Evolutionary conservation across 495 filamentous ascomycete species (phyloP), one percentile per base, ranked within the genome.

Genomic region (Cercophora sp.): DNA sequence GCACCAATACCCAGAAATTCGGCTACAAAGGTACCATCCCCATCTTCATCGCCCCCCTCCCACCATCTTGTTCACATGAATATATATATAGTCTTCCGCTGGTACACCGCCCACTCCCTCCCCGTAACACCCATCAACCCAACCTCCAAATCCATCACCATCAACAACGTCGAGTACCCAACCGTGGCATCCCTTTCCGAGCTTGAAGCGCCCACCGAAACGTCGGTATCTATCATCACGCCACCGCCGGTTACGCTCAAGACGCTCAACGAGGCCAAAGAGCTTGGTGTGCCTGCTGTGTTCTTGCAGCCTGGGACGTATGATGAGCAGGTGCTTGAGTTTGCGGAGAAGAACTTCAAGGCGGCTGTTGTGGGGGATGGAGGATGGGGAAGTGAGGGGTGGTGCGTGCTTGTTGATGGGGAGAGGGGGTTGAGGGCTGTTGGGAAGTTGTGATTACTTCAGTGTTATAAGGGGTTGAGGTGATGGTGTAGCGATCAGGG

Each of bases 221-320:
- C 88, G 0, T 83, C 86, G 15, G 68, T 88, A 3, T 89, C 85
- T 16, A 81, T 98, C 57, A 89, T 96, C 66, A 98, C 93, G 16
- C 91, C 88, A 3, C 89, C 89, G 0, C 61, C 75, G 8, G 81
- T 86, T 20, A 91, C 89, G 5, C 71, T 79, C 19, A 64, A 78
- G 51, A 69, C 92, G 15, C 76, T 98, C 20, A 71, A 84, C 60
- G 85, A 95, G 68, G 93, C 92, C 1, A 86, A 87, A 64, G 78
- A 81, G 23, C 78, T 87, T 4, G 91, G 91, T 0, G 77, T 96
- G 3, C 79, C 79, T 2, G 82, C 86, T 10, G 89, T 96, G 15
- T 98, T 91, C 87, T 67, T 98, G 54, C 93, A 98, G 68, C 93
- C 93, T 0, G 92, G 92, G 1, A 90, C 81, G n/a, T 96, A 87